phyloP scores from a whole-genome alignment of 306 rosid species.

The Fragaria ananassa region DNA sequence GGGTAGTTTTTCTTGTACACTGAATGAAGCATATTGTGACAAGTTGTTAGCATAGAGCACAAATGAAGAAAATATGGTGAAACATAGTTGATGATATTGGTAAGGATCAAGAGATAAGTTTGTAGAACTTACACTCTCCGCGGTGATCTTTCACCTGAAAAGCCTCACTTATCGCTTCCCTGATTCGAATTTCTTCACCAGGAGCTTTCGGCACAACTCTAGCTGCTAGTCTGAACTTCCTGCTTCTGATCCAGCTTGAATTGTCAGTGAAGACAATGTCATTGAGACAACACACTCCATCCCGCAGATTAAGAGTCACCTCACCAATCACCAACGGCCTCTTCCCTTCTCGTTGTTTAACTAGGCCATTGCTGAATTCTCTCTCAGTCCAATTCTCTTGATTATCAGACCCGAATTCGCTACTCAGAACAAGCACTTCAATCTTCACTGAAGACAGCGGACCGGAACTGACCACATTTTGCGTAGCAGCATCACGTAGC shows the following conservation, averaged over 20 bases:
- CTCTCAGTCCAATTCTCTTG: constrained; percentile 50
- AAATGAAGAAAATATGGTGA: constrained; percentile 4
- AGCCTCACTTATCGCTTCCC: constrained; percentile 55
- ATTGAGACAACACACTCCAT: constrained; percentile 39
- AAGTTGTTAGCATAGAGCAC: not conserved
- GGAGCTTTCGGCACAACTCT: constrained; percentile 20
- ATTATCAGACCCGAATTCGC: constrained; percentile 42
- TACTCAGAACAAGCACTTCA: constrained; percentile 44
- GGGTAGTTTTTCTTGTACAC: constrained; percentile 57
- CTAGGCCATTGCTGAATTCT: constrained; percentile 41
- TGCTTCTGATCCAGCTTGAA: constrained; percentile 56
- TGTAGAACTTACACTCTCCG: constrained; percentile 53
- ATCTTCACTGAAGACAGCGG: constrained; percentile 45
- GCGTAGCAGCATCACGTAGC: constrained; percentile 40
- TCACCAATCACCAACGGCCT: constrained; percentile 54
- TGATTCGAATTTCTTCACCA: constrained; percentile 25
- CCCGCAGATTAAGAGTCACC: constrained; percentile 24
- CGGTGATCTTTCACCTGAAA: constrained; percentile 60
- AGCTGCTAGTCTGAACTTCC: constrained; percentile 59
- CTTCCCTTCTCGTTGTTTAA: constrained; percentile 45
- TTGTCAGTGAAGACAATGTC: constrained; percentile 47
- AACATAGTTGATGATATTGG: not conserved
- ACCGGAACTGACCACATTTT: constrained; percentile 33
- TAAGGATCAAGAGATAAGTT: not conserved
- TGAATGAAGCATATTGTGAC: constrained; percentile 26